phyloP scores from a whole-genome alignment of 139 green algal species.

The Chlorella vulgaris region DNA sequence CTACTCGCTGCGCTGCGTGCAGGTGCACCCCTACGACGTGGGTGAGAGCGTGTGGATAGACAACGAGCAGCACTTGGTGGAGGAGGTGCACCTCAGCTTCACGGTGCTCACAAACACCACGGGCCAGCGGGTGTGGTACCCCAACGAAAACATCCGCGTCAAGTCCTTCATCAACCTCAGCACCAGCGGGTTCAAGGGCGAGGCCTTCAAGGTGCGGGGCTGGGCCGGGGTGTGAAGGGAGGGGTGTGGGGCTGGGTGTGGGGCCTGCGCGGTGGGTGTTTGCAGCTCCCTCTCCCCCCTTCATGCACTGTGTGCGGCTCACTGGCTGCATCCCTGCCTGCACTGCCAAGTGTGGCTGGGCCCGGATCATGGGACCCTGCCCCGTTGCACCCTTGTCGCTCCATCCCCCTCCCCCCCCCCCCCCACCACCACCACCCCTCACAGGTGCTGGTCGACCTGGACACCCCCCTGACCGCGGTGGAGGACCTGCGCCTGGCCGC shows the following conservation, averaged over 20 bases:
- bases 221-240: not conserved
- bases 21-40: conserved; percentile 58
- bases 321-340: not conserved
- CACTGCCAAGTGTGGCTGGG: too few relatives aligned
- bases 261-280: not conserved
- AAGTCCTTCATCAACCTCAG: conserved; percentile 60
- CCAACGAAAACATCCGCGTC: conserved; percentile 51
- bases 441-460: conserved; percentile 58
- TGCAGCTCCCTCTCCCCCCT: not conserved
- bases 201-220: conserved; percentile 48
- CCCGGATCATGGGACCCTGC: too few relatives aligned
- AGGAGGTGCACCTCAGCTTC: conserved; percentile 53
- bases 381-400: too few relatives aligned
- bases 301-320: too few relatives aligned
- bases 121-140: conserved; percentile 39
- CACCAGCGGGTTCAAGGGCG: conserved; percentile 49
- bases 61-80: conserved; percentile 39
- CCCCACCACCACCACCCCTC: not conserved
- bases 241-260: too few relatives aligned
- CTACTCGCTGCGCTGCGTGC: not conserved
- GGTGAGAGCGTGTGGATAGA: conserved; percentile 55
- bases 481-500: conserved; percentile 40
- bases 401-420: too few relatives aligned
- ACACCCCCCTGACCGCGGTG: conserved; percentile 36
- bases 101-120: not conserved